A percentile compares a stretch with the other conserved stretches of the same genome.
phyloP scores from a whole-genome alignment of 495 filamentous ascomycete species.

The Cetradonia linearis region DNA sequence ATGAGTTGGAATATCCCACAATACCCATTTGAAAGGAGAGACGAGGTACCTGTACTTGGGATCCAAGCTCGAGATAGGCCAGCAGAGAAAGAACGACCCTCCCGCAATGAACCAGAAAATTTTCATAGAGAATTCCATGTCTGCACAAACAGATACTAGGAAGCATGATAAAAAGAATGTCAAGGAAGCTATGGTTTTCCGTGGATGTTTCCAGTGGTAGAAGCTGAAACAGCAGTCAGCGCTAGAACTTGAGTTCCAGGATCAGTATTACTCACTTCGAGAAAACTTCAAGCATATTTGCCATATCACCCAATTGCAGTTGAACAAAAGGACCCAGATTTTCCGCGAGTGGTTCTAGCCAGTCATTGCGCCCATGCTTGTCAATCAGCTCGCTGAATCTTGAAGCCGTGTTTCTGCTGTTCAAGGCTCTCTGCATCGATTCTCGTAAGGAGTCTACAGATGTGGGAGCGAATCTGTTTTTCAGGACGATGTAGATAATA shows the following conservation, averaged over 20 bases:
- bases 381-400: slow-evolving; percentile 36
- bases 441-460: slow-evolving; percentile 31
- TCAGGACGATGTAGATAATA: slow-evolving; percentile 32
- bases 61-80: slow-evolving; percentile 33
- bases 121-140: slow-evolving; percentile 33
- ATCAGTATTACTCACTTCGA: slow-evolving; percentile 26
- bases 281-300: slow-evolving; percentile 34
- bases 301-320: slow-evolving; percentile 37
- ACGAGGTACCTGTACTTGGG: slow-evolving; percentile 37
- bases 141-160: slow-evolving; percentile 26
- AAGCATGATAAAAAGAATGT: slow-evolving; percentile 28
- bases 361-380: slow-evolving; percentile 33
- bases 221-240: slow-evolving; percentile 28
- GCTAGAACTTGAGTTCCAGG: background rate
- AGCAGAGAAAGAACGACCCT: slow-evolving; percentile 35
- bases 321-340: slow-evolving; percentile 33
- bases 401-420: slow-evolving; percentile 26
- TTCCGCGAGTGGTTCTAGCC: slow-evolving; percentile 33
- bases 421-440: slow-evolving; percentile 27
- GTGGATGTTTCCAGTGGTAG: slow-evolving; percentile 35
- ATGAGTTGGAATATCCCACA: slow-evolving; percentile 36
- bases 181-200: slow-evolving; percentile 30
- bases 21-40: slow-evolving; percentile 33
- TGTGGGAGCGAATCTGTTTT: slow-evolving; percentile 29
- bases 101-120: slow-evolving; percentile 32